Conservation (phyloP, 768 basidiomycete species). For the Calocybe gangraenosa region DNA sequence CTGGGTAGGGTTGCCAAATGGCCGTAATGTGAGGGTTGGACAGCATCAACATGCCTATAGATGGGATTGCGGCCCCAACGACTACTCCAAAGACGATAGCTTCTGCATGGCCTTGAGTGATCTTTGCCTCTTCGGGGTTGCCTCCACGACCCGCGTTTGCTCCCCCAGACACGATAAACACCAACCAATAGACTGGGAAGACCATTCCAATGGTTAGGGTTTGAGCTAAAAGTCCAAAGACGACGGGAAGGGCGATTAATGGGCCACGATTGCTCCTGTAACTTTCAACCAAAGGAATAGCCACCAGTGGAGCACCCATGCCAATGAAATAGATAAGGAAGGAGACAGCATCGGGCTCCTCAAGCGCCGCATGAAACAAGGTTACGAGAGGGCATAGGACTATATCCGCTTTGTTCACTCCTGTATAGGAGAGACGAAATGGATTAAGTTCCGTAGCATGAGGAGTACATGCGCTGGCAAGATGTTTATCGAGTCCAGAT, state of each 20-base stretch:
- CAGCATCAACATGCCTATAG: slow-evolving; percentile 38
- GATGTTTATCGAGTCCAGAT: slow-evolving; percentile 23
- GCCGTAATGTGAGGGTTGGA: slow-evolving; percentile 41
- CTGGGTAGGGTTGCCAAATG: slow-evolving; percentile 52
- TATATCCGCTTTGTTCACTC: slow-evolving; percentile 29
- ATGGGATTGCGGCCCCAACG: slow-evolving; percentile 43
- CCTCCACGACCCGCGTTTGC: slow-evolving; percentile 19
- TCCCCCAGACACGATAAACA: slow-evolving; percentile 37
- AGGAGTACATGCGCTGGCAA: slow-evolving; percentile 31
- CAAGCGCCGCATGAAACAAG: slow-evolving; percentile 44
- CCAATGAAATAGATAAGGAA: slow-evolving; percentile 36
- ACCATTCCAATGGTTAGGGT: slow-evolving; percentile 36
- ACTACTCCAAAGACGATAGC: slow-evolving; percentile 47
- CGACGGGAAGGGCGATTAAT: slow-evolving; percentile 35
- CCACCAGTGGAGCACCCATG: slow-evolving; percentile 30
- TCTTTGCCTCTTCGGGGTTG: slow-evolving; percentile 15
- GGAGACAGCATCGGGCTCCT: slow-evolving; percentile 21
- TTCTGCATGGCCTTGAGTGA: slow-evolving; percentile 46
- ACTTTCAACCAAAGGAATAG: slow-evolving; percentile 41
- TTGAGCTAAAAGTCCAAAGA: slow-evolving; percentile 39
- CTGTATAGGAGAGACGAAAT: slow-evolving; percentile 38
- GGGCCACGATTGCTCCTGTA: slow-evolving; percentile 31
- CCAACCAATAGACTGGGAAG: slow-evolving; percentile 45
- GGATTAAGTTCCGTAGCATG: slow-evolving; percentile 17
- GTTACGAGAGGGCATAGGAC: slow-evolving; percentile 39